Evolutionary conservation across 2,329 filamentous ascomycete genomes (phyloP).

Genomic region (Rhynchosporium graminicola): DNA sequence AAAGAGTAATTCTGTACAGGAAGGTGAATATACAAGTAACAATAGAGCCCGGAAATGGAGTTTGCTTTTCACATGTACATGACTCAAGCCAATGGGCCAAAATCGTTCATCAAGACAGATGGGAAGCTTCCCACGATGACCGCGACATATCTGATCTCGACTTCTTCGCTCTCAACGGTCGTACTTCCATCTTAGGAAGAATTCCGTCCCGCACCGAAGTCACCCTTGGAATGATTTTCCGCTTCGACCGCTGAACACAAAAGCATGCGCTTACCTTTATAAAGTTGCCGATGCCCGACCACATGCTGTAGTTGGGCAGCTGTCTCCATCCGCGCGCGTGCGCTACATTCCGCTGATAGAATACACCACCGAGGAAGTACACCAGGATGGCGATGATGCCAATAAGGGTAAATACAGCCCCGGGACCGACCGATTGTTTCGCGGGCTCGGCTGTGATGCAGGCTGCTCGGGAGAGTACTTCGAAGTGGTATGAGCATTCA

Average conservation of each 20-base stretch:
- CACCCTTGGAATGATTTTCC: constrained; percentile 35
- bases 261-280: constrained; percentile 63
- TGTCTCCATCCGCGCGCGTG: constrained; percentile 95
- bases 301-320: constrained; percentile 89
- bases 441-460: constrained; percentile 70
- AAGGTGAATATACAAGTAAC: constrained; percentile 13
- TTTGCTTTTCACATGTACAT: constrained; percentile 8
- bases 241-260: constrained; percentile 34
- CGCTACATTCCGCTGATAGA: constrained; percentile 93
- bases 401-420: constrained; percentile 87
- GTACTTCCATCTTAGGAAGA: constrained; percentile 39
- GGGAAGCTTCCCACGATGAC: constrained; percentile 35
- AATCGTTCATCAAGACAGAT: constrained; percentile 30
- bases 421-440: constrained; percentile 69
- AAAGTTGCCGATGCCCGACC: constrained; percentile 85
- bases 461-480: constrained; percentile 81
- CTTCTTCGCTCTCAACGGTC: constrained; percentile 29
- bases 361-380: constrained; percentile 88
- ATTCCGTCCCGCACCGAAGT: constrained; percentile 40
- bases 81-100: constrained; percentile 23
- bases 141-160: constrained; percentile 32
- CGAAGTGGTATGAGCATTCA: constrained; percentile 94
- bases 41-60: background rate
- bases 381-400: constrained; percentile 74
- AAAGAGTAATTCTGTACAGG: constrained; percentile 25